Percentiles rank a stretch among this genome's conserved stretches.
These are phyloP conservation scores for Aspergillus cejpii DNA, from an alignment of 2,329 filamentous ascomycete species.

Conservation along the genomic window DNA sequence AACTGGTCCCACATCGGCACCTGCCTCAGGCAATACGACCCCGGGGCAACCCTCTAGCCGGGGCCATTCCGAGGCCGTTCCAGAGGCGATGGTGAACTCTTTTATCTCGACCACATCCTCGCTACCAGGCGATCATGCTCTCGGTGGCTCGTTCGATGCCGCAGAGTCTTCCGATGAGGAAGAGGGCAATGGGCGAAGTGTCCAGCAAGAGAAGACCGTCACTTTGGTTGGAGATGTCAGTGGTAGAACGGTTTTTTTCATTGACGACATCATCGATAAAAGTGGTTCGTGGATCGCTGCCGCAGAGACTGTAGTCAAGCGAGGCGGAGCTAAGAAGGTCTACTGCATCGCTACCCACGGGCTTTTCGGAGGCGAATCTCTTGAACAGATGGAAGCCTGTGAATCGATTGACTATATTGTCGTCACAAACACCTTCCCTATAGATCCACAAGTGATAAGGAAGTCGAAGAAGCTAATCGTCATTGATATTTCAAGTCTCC, in stretches of 20 bases:
- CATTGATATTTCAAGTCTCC: slow-evolving; percentile 77
- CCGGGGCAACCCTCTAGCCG: slow-evolving; percentile 43
- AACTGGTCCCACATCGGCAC: slow-evolving; percentile 56
- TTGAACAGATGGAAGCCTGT: slow-evolving; percentile 85
- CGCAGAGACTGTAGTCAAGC: slow-evolving; percentile 91
- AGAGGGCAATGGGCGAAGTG: slow-evolving; percentile 47
- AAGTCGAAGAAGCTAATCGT: slow-evolving; percentile 77
- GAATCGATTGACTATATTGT: slow-evolving; percentile 90
- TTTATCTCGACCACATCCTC: slow-evolving; percentile 75
- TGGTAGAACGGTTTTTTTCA: slow-evolving; percentile 80
- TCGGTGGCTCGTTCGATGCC: slow-evolving; percentile 79
- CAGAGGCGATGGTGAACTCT: slow-evolving; percentile 79
- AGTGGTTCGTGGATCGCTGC: slow-evolving; percentile 94
- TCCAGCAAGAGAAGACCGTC: slow-evolving; percentile 84
- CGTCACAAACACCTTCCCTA: slow-evolving; percentile 95
- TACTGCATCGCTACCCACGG: slow-evolving; percentile 98
- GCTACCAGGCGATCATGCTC: slow-evolving; percentile 59
- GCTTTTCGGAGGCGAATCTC: slow-evolving; percentile 80
- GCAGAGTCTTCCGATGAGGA: slow-evolving; percentile 91
- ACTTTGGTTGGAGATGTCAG: slow-evolving; percentile 94
- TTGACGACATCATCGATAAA: slow-evolving; percentile 99
- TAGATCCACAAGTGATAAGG: slow-evolving; percentile 64
- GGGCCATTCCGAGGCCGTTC: slow-evolving; percentile 50
- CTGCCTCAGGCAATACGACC: slow-evolving; percentile 53
- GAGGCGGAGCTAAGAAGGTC: slow-evolving; percentile 82